Base-by-base conservation (phyloP, 2,329 filamentous ascomycete species). In the Apiospora aurea region DNA sequence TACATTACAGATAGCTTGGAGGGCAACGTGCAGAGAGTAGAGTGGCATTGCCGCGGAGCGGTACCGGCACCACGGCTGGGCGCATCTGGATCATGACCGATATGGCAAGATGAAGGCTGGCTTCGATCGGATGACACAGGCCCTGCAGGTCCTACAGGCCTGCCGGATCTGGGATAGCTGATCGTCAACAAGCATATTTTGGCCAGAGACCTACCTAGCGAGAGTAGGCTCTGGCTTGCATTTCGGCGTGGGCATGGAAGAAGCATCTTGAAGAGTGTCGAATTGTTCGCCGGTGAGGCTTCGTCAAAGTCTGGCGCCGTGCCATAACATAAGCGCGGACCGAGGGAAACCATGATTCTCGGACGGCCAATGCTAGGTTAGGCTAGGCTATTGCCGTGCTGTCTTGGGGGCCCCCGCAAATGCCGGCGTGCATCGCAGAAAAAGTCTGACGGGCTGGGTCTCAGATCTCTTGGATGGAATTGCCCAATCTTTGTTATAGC, bases 1-100 rank as follows among this genome's bases (percentile, higher is more conserved):
- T 83, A 78, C 38, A 83, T 84, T 16, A 84, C 81, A 4, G 82
- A 84, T 72, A 83, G 82, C 34, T 70, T 83, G 13, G 80, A 83
- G 69, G 82, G 82, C 0, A 81, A 80, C 24, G 72, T 82, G 0
- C 80, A 82, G 69, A 78, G 51, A 4, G 76, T 82, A 0, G 75
- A 81, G 7, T 82, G 81, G 80, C 78, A 81, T 71, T 82, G 79
- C 26, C 72, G 74, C 0, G 78, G 79, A 10, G 78, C 76, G 8
- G 34, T 34, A 10, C n/a, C 70, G 10, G 26, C 64, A 13, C 70
- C 70, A 26, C 57, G 29, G 2, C 68, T 73, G 43, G 38, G 47
- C 18, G 34, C 57, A 38, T 2, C 57, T n/a, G 18, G n/a, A 41
- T 21, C 18, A 64, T 46, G 57, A 64, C 16, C 18, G 46, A 7